phyloP scores from a whole-genome alignment of 2,329 filamentous ascomycete genomes.

The Dactylella cylindrospora region DNA sequence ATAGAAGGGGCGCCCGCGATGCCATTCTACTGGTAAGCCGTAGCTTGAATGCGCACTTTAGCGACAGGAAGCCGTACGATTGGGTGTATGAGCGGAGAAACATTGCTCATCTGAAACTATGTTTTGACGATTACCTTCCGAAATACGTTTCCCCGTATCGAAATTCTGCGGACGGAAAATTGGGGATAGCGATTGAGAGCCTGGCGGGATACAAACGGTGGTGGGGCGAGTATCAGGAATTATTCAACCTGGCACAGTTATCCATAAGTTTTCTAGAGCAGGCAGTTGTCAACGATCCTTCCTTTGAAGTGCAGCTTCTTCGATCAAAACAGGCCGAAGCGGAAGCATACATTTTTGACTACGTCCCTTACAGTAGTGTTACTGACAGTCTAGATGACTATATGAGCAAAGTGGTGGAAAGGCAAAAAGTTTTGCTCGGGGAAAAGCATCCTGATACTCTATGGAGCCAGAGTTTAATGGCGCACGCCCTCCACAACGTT shows the following conservation, averaged over 20 bases:
- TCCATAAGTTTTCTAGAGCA: too few relatives aligned
- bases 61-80: neutral
- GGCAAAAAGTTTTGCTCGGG: neutral
- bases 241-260: neutral
- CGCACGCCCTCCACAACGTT: too few relatives aligned
- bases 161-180: neutral
- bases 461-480: too few relatives aligned
- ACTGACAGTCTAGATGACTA: too few relatives aligned
- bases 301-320: neutral
- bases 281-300: neutral
- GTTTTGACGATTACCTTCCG: conserved; percentile 11
- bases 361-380: neutral
- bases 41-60: neutral
- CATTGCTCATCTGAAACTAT: conserved; percentile 6
- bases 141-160: neutral
- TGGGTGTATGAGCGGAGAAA: conserved; percentile 17
- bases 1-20: neutral
- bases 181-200: neutral
- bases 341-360: neutral
- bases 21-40: neutral
- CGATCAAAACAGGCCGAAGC: neutral
- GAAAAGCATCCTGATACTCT: neutral
- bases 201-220: neutral
- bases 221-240: neutral
- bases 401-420: neutral